phyloP scores from a whole-genome alignment of 2,329 filamentous ascomycete species.

The Thielaviopsis ethacetica region DNA sequence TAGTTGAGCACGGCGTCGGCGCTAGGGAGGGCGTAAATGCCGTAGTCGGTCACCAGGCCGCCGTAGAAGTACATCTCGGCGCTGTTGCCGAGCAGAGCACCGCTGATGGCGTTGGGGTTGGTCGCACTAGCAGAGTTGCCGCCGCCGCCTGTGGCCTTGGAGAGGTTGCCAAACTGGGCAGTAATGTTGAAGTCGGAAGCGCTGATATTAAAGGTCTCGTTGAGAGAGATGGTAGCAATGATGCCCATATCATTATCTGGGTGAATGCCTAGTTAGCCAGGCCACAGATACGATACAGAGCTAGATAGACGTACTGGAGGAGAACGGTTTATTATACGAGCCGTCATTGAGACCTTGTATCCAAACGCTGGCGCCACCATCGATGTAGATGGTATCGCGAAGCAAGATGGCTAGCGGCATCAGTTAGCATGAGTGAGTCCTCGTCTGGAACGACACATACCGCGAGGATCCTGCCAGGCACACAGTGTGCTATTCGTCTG shows the following conservation, averaged over 20 bases:
- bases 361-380: conserved; percentile 45
- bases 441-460: conserved; percentile 15
- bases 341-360: conserved; percentile 31
- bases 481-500: conserved; percentile 45
- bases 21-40: conserved; percentile 23
- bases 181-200: conserved; percentile 30
- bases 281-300: no score
- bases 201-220: conserved; percentile 20
- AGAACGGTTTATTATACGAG: no score
- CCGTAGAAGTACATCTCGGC: conserved; percentile 48
- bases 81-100: conserved; percentile 49
- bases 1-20: conserved; percentile 32
- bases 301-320: conserved; percentile 26
- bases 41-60: conserved; percentile 28
- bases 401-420: conserved; percentile 33
- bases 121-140: conserved; percentile 35
- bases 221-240: conserved; percentile 44
- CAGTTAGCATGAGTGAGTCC: conserved; percentile 14
- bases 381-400: conserved; percentile 46
- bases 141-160: conserved; percentile 29
- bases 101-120: conserved; percentile 42
- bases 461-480: conserved; percentile 33
- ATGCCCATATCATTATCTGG: conserved; percentile 35
- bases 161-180: conserved; percentile 28
- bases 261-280: not conserved